Evolutionary conservation across 371 early-diverging fungal species (phyloP), one percentile per base, ranked within the genome.

Genomic region (Mucor racemosus): DNA sequence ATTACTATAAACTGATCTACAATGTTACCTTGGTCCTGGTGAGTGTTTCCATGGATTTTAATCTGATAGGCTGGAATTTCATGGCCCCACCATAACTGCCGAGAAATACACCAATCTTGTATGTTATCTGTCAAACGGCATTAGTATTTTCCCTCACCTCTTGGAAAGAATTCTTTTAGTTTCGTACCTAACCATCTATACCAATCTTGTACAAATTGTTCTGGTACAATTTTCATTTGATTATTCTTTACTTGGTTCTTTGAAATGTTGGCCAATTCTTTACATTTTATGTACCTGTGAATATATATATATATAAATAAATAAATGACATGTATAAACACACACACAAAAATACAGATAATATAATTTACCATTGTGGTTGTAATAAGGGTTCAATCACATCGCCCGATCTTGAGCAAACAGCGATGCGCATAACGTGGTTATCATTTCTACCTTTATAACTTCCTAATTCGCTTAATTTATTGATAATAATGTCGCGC

Each of bases 41-140:
- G 17, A 34, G 33, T 36, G 14, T 15, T 71, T 36, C 75, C 83
- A 42, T 77, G 75, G 58, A 92, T 76, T 39, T 74, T 73, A 53
- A 97, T 78, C 35, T 85, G 87, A 81, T 98, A 99, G 3, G 99
- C 98, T n/a, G 99, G 99, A 64, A 99, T 93, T 56, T 94, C 89
- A 74, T 99, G 99, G 15, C 99, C 99, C 99, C 99, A 99, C 99
- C 99, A 99, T 55, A 99, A 79, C 78, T 99, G 99, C 54, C 99
- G 88, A 10, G 98, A 98, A 39, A 98, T 91, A 67, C 98, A 99
- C 99, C 99, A 99, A 78, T 99, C 99, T 73, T 96, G 92, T 55
- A 94, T 93, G 68, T 94, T 95, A 61, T 92, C 92, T 78, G 64
- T 65, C 17, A 64, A 60, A 33, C 40, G 53, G 60, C 44, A 31